Percentiles rank a stretch among this genome's conserved stretches.
Evolutionary conservation across 2,329 filamentous ascomycete genomes (phyloP).

Genomic region (Beauveria varroae): DNA sequence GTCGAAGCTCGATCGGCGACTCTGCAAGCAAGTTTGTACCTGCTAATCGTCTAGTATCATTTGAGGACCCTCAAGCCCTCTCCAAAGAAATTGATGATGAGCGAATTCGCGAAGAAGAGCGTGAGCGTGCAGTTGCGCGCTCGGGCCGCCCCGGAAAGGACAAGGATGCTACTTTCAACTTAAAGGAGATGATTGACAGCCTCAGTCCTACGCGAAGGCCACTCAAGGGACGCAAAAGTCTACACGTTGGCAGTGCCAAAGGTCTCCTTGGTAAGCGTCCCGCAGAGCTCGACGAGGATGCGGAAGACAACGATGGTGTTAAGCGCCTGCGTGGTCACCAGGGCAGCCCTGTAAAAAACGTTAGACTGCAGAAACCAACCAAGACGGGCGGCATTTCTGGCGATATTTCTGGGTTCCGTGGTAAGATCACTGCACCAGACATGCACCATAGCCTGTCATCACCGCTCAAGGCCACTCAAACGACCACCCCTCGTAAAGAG

Average conservation of each 20-base stretch:
- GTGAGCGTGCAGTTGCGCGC: slow-evolving; percentile 51
- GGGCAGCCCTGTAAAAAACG: slow-evolving; percentile 68
- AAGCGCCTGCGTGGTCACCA: slow-evolving; percentile 67
- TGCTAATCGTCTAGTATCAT: slow-evolving; percentile 45
- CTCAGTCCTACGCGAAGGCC: slow-evolving; percentile 68
- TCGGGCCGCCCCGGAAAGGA: slow-evolving; percentile 44
- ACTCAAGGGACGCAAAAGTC: slow-evolving; percentile 63
- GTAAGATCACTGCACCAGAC: slow-evolving; percentile 12
- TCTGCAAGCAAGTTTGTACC: slow-evolving; percentile 56
- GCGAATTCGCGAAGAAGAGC: slow-evolving; percentile 48
- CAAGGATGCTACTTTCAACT: slow-evolving; percentile 55
- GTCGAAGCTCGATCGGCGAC: slow-evolving; percentile 64
- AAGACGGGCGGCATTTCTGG: slow-evolving; percentile 61
- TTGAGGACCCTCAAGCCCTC: slow-evolving; percentile 57
- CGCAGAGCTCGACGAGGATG: slow-evolving; percentile 58
- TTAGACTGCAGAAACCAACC: slow-evolving; percentile 61
- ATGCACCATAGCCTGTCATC: slow-evolving; percentile 35
- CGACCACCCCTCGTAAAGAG: slow-evolving; percentile 49
- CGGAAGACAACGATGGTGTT: slow-evolving; percentile 50
- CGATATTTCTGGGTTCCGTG: slow-evolving; percentile 34
- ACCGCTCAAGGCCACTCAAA: slow-evolving; percentile 36
- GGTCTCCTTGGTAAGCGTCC: slow-evolving; percentile 70
- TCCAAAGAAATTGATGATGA: slow-evolving; percentile 58
- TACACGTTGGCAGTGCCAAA: slow-evolving; percentile 66
- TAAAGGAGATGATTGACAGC: slow-evolving; percentile 71